Evolutionary conservation across 164 flowering plant genomes (phyloP).

Genomic region (Vitis cinerea): DNA sequence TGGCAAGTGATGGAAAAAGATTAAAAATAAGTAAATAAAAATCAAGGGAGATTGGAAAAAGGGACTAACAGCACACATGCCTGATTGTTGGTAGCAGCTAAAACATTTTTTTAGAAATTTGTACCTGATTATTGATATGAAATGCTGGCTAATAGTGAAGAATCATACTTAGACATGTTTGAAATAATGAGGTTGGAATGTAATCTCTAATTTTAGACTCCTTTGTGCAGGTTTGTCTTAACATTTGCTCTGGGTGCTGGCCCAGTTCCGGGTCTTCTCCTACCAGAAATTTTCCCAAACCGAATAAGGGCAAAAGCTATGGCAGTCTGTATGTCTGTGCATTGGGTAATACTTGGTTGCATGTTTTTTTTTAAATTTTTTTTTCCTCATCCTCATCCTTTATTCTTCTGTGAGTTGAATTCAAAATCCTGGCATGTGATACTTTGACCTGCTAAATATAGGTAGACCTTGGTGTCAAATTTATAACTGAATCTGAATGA

Average conservation of each 20-base stretch:
- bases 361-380: neutral
- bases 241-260: constrained; percentile 92
- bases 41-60: no score
- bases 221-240: constrained; percentile 72
- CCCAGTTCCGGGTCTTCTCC: constrained; percentile 91
- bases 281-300: constrained; percentile 83
- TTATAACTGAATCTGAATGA: no score
- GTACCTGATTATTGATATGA: neutral
- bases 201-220: no score
- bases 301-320: constrained; percentile 91
- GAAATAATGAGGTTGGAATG: neutral
- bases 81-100: neutral
- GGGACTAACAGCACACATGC: neutral
- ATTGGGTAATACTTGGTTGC: constrained; percentile 70
- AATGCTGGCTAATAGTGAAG: neutral
- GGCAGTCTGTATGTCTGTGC: constrained; percentile 91
- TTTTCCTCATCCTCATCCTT: neutral
- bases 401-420: neutral
- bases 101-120: no score
- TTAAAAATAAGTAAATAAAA: no score
- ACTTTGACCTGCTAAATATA: no score
- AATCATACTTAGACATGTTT: neutral
- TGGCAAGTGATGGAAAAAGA: no score
- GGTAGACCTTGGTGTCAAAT: no score
- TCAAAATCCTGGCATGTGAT: neutral